Base-by-base conservation (phyloP, 2,329 filamentous ascomycete species). In the Xylariales sp. region DNA sequence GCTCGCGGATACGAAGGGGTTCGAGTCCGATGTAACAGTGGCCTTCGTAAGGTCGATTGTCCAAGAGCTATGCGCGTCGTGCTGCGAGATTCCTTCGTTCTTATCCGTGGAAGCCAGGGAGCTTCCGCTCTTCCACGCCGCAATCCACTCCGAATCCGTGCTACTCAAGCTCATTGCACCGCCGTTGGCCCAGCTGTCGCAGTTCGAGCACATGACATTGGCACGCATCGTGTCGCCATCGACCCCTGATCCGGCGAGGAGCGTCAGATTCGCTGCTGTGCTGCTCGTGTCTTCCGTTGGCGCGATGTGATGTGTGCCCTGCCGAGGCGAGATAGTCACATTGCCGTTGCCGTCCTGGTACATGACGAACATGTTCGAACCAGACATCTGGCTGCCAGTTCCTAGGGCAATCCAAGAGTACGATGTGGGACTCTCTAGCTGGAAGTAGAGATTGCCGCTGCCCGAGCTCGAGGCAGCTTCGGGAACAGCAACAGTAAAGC, bases 341-440 rank as follows among this genome's bases (percentile, higher is more conserved):
- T 83, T 82, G 46, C 73, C 73, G 3, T 51, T 48, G 44, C 76
- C 76, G 48, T 80, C 68, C 33, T 74, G 61, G 57, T 84, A 84
- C 49, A 83, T 66, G 52, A 84, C 48, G 54, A 84, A 82, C 43
- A 84, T 80, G 55, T 79, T 73, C 37, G 79, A 58, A 22, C 69
- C 73, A 11, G 56, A 29, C 80, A 84, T 84, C 31, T 48, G 45
- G 0, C 53, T 50, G 33, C 80, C 80, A 22, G 74, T 76, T 21
- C 76, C 80, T 14, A 83, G 63, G 7, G 67, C 74, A 12, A 80
- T 68, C 80, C 80, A 84, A 45, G 58, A 51, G 54, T 74, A 74
- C 5, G 61, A 62, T 2, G 66, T 65, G 2, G 76, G 73, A 4
- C 77, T 76, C n/a, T 62, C 62, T 42, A 84, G 66, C 53, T 81